phyloP scores from a whole-genome alignment of 257 asterid genomes.

The Salvia miltiorrhiza region DNA sequence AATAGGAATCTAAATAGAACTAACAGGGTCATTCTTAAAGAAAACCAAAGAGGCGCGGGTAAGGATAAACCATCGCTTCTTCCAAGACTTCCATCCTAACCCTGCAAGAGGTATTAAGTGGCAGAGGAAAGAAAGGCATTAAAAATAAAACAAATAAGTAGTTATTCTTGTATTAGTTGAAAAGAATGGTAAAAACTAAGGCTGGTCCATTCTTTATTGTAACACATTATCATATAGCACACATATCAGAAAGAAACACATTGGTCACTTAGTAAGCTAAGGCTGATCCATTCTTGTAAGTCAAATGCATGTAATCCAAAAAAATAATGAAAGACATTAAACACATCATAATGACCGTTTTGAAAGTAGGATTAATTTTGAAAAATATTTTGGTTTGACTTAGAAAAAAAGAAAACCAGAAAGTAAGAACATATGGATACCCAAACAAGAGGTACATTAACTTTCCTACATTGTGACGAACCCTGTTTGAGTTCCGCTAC shows the following conservation, averaged over 20 bases:
- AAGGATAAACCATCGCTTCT: constrained; percentile 93
- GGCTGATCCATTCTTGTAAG: no score
- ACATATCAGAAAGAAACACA: not conserved
- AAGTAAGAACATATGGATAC: no score
- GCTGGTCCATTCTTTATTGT: not conserved
- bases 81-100: constrained; percentile 96
- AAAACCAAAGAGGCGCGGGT: constrained; percentile 95
- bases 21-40: constrained; percentile 94
- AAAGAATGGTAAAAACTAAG: not conserved
- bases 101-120: constrained; percentile 54
- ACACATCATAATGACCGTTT: no score
- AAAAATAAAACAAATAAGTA: not conserved
- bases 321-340: no score
- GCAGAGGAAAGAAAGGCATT: constrained; percentile 12
- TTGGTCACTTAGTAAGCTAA: no score
- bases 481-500: no score
- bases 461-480: no score
- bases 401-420: no score
- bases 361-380: no score
- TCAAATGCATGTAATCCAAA: no score
- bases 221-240: constrained; percentile 7
- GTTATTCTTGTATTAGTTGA: not conserved
- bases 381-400: no score
- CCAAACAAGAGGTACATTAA: no score
- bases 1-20: constrained; percentile 29